Conservation (phyloP, 495 filamentous ascomycete genomes). For the Neurospora tetraspora region DNA sequence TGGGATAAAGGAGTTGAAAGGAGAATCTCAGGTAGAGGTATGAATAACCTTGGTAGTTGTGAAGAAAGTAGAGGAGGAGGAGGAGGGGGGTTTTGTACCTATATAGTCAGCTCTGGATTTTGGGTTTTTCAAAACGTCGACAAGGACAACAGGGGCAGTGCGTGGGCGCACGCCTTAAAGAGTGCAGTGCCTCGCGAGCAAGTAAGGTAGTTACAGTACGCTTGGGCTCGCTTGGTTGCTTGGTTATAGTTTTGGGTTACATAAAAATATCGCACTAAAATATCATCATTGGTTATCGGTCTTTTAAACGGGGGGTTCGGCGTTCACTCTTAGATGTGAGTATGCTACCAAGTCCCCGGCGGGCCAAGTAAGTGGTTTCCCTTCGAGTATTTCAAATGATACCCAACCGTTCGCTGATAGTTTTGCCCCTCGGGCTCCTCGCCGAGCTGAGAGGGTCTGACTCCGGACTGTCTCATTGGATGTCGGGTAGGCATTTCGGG, state of each 20-base stretch:
- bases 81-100: neutral
- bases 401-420: neutral
- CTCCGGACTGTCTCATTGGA: neutral
- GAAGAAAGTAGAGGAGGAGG: neutral
- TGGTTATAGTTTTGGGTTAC: neutral
- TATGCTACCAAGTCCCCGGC: neutral
- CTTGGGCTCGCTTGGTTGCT: neutral
- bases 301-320: neutral
- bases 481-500: neutral
- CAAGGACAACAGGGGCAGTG: neutral
- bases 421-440: neutral
- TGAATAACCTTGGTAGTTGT: neutral
- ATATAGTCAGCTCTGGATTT: neutral
- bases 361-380: neutral
- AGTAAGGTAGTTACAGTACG: constrained; percentile 1
- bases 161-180: neutral
- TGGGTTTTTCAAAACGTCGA: neutral
- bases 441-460: neutral
- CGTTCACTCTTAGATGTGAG: neutral
- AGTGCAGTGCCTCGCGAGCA: neutral
- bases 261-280: neutral
- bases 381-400: neutral
- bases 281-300: neutral
- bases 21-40: neutral
- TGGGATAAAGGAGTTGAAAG: neutral